phyloP scores from a whole-genome alignment of 441 rosid species.

The Syzygium syzygioides region DNA sequence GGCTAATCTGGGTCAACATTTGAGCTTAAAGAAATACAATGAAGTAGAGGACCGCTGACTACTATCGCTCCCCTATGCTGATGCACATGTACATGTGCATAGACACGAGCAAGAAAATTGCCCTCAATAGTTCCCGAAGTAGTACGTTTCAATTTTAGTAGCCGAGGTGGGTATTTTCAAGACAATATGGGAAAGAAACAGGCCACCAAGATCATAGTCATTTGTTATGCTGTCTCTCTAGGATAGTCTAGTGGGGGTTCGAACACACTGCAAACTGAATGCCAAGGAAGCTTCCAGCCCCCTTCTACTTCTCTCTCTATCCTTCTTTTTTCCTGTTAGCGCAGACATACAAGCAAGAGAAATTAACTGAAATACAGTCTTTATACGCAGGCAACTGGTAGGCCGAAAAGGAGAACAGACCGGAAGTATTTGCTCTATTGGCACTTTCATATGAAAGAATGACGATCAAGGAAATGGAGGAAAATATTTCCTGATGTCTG shows the following conservation, averaged over 20 bases:
- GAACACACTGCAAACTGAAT: background rate
- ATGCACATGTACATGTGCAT: background rate
- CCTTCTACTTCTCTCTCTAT: background rate
- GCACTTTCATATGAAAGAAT: background rate
- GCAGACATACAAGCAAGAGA: background rate
- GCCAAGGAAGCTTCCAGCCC: background rate
- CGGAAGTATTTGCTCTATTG: background rate
- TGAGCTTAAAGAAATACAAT: background rate
- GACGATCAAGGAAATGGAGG: background rate
- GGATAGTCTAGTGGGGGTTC: background rate
- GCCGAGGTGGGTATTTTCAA: background rate
- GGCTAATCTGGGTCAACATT: background rate
- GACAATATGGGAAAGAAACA: background rate
- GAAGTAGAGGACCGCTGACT: background rate
- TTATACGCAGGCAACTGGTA: background rate
- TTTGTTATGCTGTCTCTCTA: background rate
- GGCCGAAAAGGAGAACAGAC: background rate
- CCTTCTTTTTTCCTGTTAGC: background rate
- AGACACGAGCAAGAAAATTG: background rate
- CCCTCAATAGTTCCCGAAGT: background rate
- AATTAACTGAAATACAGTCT: background rate
- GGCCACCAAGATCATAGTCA: background rate
- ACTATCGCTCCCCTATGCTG: background rate
- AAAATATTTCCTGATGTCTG: background rate
- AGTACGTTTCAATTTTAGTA: background rate